Evolutionary conservation across 192 early-diverging fungal genomes (phyloP).

Genomic region (Coemansia aciculifera): DNA sequence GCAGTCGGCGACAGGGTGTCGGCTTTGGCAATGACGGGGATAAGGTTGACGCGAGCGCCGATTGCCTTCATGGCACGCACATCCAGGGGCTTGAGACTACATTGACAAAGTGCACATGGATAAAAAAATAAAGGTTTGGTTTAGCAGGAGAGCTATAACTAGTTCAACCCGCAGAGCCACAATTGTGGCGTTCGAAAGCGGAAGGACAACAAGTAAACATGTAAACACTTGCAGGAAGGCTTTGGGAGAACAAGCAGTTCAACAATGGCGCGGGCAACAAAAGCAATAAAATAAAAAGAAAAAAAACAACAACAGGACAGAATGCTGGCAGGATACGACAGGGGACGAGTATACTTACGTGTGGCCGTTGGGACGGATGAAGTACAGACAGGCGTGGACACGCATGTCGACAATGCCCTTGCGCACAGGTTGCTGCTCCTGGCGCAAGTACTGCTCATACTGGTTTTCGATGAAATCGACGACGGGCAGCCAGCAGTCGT

Average conservation of each 20-base stretch:
- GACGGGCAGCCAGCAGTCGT: conserved; percentile 97
- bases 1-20: conserved; percentile 94
- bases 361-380: conserved; percentile 97
- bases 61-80: conserved; percentile 98
- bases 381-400: conserved; percentile 98
- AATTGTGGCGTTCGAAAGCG: conserved; percentile 2
- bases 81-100: conserved; percentile 79
- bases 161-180: conserved; percentile 1
- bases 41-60: conserved; percentile 93
- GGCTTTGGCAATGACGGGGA: conserved; percentile 97
- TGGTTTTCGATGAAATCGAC: conserved; percentile 99
- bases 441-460: conserved; percentile 91
- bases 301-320: conserved; percentile 2
- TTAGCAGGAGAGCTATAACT: background rate
- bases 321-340: no score
- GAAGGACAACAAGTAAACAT: conserved; percentile 6
- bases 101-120: background rate
- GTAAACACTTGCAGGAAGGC: conserved; percentile 11
- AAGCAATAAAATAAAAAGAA: background rate
- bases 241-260: conserved; percentile 1
- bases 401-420: conserved; percentile 90
- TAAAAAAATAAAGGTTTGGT: background rate
- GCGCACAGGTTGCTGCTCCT: conserved; percentile 85
- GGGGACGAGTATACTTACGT: conserved; percentile 57
- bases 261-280: conserved; percentile 11